Conservation (phyloP, 2,329 filamentous ascomycete genomes). For the Chrysoporthe puriensis region DNA sequence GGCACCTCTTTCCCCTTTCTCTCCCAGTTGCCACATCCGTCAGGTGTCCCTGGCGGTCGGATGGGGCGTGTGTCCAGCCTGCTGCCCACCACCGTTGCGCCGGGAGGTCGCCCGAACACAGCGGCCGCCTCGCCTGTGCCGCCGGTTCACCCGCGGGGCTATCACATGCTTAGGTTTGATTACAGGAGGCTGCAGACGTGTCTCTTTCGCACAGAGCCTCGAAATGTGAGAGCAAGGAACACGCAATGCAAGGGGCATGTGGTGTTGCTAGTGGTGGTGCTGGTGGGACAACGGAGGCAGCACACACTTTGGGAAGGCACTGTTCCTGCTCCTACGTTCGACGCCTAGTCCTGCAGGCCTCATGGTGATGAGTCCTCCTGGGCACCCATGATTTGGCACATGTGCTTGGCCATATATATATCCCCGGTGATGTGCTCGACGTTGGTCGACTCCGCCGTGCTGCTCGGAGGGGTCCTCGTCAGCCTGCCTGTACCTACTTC, state of each 20-base stretch:
- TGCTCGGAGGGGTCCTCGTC: no score
- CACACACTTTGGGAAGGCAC: background rate
- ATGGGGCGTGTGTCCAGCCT: background rate
- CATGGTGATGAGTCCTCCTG: background rate
- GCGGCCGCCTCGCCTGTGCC: background rate
- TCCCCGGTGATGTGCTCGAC: background rate
- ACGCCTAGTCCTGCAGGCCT: background rate
- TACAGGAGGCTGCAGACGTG: background rate
- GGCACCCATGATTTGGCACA: background rate
- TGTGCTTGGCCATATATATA: background rate
- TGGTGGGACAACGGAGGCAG: background rate
- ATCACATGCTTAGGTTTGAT: background rate
- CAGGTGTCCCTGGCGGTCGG: background rate
- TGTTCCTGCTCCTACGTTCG: background rate
- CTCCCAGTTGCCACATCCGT: slow-evolving; percentile 3
- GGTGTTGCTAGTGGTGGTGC: background rate
- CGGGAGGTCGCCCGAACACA: background rate
- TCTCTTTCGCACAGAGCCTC: background rate
- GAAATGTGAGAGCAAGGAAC: background rate
- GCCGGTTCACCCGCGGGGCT: background rate
- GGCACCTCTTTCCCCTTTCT: background rate
- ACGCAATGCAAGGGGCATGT: background rate
- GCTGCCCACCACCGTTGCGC: background rate
- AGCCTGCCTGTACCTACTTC: background rate
- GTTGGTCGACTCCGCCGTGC: background rate